Base-by-base conservation (phyloP, 768 basidiomycete genomes). In the Termitomyces titanicus region DNA sequence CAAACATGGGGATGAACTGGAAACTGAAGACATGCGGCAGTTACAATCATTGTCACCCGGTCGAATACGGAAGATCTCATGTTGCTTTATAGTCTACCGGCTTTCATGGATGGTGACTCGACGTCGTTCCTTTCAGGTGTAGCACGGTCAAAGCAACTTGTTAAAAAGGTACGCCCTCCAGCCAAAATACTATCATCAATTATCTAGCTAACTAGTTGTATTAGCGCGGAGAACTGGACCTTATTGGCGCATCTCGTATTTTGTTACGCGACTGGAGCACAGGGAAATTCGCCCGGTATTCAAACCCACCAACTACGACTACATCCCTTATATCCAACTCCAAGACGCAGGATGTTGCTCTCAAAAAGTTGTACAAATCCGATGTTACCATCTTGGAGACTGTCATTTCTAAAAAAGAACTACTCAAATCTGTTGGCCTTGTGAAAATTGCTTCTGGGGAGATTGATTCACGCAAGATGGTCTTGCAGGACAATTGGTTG, bases 221-320 rank as follows among this genome's bases (percentile, higher is more conserved):
- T 54, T 64, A 94, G 89, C 82, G 78, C 66, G 92, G 91, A 44
- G 77, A 80, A 24, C 71, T 84, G 11, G 93, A 96, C 67, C 70
- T 89, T 47, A 77, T 81, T 3, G 83, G 82, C 39, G 91, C 94
- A 4, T 86, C 89, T 13, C 85, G 89, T 20, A 77, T 88, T 55
- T 77, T 97, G 35, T 77, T 97, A 42, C 84, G 88, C 10, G 93
- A 96, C 72, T 97, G 94, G 94, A 83, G 77, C 56, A 78, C 76
- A 7, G 86, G 88, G 50, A 86, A 81, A 59, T 77, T 96, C 63
- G 79, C 83, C 24, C 81, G 88, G 56, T 94, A 89, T 71, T 84
- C 88, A 5, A 69, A 75, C 46, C 87, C 88, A 1, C 74, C 79
- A 0, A 46, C 59, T 3, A 59, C 79, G 0, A 42, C 58, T 2